Evolutionary conservation across 208 protist species (phyloP).

Genomic region (Acanthamoeba pearcei): DNA sequence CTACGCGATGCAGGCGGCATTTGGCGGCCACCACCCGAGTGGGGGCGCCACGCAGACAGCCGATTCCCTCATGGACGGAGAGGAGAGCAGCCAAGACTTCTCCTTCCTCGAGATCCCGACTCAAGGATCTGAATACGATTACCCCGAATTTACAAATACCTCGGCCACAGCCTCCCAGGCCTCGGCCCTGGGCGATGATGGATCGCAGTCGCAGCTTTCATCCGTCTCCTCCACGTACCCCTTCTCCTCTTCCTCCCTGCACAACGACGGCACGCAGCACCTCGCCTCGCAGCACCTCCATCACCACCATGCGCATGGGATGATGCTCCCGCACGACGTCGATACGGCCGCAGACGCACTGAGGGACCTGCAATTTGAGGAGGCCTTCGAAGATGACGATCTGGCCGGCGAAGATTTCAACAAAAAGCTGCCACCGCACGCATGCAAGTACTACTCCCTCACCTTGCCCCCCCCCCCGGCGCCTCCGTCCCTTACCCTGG

Average conservation of each 20-base stretch:
- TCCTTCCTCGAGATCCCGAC: constrained; percentile 20
- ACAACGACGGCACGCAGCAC: neutral
- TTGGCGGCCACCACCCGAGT: neutral
- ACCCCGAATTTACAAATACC: constrained; percentile 42
- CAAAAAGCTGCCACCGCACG: neutral
- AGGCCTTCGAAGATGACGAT: constrained; percentile 33
- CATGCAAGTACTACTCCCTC: constrained; percentile 10
- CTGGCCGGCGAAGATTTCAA: neutral
- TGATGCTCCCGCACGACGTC: neutral
- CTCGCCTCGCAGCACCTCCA: constrained; percentile 4
- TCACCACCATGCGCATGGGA: neutral
- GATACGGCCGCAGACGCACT: constrained; percentile 29
- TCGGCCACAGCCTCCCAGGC: neutral
- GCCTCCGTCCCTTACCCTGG: too few species aligned
- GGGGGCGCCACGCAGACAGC: neutral
- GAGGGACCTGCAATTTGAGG: neutral
- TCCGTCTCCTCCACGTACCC: neutral
- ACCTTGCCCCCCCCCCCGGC: neutral
- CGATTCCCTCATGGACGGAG: neutral
- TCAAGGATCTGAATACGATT: constrained; percentile 34
- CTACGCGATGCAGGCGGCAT: too few species aligned
- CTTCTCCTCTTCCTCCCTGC: neutral
- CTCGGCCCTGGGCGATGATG: constrained; percentile 8
- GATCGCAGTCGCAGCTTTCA: neutral
- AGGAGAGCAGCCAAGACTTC: constrained; percentile 59